These are phyloP conservation scores for Loxodes magnus DNA, from an alignment of 73 alveolate species.

Conservation along the genomic window DNA sequence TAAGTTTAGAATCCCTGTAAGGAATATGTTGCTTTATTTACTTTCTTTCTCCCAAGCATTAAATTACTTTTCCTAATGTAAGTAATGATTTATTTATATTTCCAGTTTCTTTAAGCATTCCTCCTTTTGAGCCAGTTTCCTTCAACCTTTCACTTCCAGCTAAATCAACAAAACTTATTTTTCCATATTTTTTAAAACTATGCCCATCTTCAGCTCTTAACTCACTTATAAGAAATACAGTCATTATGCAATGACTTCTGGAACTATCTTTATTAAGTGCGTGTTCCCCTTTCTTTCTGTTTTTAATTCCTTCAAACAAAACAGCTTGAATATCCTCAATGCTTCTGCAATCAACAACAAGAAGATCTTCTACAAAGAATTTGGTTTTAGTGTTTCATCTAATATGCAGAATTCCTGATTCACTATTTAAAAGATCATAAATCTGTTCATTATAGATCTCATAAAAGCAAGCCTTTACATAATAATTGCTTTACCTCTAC, in stretches of 20 bases:
- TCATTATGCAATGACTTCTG: constrained; percentile 88
- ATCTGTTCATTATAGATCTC: constrained; percentile 90
- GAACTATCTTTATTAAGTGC: constrained; percentile 95
- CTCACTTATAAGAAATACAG: constrained; percentile 89
- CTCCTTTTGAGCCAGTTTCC: constrained; percentile 93
- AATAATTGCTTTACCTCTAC: constrained; percentile 64
- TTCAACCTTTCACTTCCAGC: constrained; percentile 98
- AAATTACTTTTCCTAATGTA: constrained; percentile 90
- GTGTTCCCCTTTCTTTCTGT: constrained; percentile 93
- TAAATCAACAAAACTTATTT: constrained; percentile 93
- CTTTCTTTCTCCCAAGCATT: constrained; percentile 63
- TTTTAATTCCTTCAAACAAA: constrained; percentile 95
- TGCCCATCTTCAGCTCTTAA: constrained; percentile 72
- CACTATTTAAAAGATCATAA: constrained; percentile 78
- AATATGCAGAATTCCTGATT: constrained; percentile 66
- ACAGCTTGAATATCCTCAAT: constrained; percentile 88
- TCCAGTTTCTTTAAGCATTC: constrained; percentile 96
- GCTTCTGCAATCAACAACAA: constrained; percentile 95
- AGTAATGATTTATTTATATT: constrained; percentile 88
- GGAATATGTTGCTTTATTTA: constrained; percentile 76
- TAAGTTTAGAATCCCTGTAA: constrained; percentile 93
- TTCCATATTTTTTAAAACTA: constrained; percentile 91
- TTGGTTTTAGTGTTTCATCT: constrained; percentile 97
- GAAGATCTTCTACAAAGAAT: constrained; percentile 94
- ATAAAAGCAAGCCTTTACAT: constrained; percentile 81